Conservation (phyloP, 352 stramenopile genomes). For the Lagenidium sp. region DNA sequence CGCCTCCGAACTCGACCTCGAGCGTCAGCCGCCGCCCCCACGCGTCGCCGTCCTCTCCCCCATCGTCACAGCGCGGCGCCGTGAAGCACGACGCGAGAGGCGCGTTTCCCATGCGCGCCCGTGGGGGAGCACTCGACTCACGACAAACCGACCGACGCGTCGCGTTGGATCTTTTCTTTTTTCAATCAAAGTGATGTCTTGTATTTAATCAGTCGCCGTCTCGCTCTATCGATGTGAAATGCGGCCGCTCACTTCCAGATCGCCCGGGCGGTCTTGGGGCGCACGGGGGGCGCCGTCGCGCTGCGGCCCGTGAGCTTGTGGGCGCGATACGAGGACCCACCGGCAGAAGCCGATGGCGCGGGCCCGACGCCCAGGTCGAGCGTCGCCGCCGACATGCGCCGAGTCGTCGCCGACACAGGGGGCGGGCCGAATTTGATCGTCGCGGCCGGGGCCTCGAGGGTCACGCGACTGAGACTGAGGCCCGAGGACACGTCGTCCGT, state of each 20-base stretch:
- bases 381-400: background rate
- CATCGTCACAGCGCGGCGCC: slow-evolving; percentile 8
- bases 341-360: too few relatives aligned
- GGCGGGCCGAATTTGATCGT: too few relatives aligned
- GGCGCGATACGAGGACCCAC: too few relatives aligned
- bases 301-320: background rate
- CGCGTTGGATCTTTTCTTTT: too few relatives aligned
- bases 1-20: too few relatives aligned
- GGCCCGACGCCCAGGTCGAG: background rate
- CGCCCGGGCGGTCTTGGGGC: slow-evolving; percentile 23
- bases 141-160: too few relatives aligned
- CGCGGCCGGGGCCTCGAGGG: background rate
- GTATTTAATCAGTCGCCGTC: background rate
- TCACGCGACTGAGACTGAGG: slow-evolving; percentile 21
- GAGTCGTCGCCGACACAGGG: background rate
- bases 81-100: slow-evolving; percentile 3
- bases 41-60: too few relatives aligned
- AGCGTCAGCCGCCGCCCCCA: too few relatives aligned
- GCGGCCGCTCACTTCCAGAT: slow-evolving; percentile 32
- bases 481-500: slow-evolving; percentile 33
- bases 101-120: slow-evolving; percentile 11
- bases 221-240: background rate
- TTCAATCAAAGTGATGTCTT: background rate
- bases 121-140: background rate
- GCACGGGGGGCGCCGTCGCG: slow-evolving; percentile 1